Evolutionary conservation across 2,329 filamentous ascomycete genomes (phyloP).

Genomic region (Sarocladium strictum): DNA sequence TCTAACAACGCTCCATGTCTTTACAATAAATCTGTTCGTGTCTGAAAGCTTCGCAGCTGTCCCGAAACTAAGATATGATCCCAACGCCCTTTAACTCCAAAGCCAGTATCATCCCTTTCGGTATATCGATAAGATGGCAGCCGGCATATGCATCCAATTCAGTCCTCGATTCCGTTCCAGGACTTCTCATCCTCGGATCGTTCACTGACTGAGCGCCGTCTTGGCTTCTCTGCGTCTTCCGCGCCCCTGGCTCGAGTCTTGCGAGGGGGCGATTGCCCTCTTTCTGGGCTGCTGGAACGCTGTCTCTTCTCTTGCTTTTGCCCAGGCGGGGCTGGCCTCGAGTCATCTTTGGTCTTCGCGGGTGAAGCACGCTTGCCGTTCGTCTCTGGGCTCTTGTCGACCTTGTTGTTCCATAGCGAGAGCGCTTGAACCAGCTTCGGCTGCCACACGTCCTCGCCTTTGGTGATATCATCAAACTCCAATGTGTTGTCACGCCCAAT

Average conservation of each 20-base stretch:
- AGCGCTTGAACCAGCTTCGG: slow-evolving; percentile 57
- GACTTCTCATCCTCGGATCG: slow-evolving; percentile 34
- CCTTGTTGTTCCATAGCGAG: slow-evolving; percentile 33
- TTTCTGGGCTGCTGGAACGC: slow-evolving; percentile 10
- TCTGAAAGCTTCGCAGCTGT: not conserved
- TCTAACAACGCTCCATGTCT: not conserved
- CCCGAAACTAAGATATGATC: not conserved
- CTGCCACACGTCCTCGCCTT: slow-evolving; percentile 77
- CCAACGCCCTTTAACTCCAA: slow-evolving; percentile 3
- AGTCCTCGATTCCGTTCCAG: slow-evolving; percentile 36
- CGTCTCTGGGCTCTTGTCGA: slow-evolving; percentile 9
- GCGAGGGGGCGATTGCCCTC: slow-evolving; percentile 18
- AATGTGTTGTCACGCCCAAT: slow-evolving; percentile 64
- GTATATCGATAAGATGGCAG: not conserved
- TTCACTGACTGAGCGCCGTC: not conserved
- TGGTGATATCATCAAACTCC: slow-evolving; percentile 69
- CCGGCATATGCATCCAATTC: not conserved
- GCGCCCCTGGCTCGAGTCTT: slow-evolving; percentile 18
- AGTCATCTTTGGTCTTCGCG: slow-evolving; percentile 11
- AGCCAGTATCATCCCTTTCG: not conserved
- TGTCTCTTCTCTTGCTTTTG: slow-evolving; percentile 15
- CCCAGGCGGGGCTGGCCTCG: slow-evolving; percentile 16
- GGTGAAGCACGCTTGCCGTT: slow-evolving; percentile 18
- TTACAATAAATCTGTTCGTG: not conserved
- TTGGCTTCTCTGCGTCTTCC: slow-evolving; percentile 5